These are phyloP conservation scores for Acacia concinna DNA, from an alignment of 331 rosid species.

Conservation along the genomic window DNA sequence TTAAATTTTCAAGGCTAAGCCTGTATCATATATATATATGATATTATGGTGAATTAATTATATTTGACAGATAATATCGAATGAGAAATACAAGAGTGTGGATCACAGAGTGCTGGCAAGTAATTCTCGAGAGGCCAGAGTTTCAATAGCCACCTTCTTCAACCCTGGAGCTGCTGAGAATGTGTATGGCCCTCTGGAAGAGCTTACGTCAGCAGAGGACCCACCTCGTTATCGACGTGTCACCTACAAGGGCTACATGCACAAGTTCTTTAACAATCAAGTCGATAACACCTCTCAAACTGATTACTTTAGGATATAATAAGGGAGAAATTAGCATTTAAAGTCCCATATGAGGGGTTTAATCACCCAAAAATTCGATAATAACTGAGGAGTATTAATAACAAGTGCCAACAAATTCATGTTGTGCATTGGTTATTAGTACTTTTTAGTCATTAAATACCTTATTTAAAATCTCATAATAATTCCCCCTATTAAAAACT, in stretches of 20 bases:
- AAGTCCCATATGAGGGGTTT: no score
- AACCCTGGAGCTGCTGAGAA: not conserved
- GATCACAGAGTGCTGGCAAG: not conserved
- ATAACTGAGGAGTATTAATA: no score
- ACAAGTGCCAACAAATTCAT: no score
- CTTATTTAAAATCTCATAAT: no score
- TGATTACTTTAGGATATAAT: not conserved
- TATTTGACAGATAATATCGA: not conserved
- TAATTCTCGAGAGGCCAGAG: not conserved
- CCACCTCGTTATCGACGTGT: constrained; percentile 1
- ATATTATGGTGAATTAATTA: not conserved
- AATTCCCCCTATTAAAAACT: no score
- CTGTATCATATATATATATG: no score
- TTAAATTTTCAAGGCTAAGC: no score
- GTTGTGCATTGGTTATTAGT: no score
- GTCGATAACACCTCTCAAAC: not conserved
- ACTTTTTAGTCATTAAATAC: no score
- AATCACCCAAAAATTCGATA: no score
- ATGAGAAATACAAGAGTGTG: constrained; percentile 4
- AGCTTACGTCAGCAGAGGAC: not conserved
- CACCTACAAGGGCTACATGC: not conserved
- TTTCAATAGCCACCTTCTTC: not conserved
- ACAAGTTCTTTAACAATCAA: not conserved
- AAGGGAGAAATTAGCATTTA: no score
- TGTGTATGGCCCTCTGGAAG: not conserved